phyloP scores from a whole-genome alignment of 495 filamentous ascomycete species.

The Xylaria intraflava region DNA sequence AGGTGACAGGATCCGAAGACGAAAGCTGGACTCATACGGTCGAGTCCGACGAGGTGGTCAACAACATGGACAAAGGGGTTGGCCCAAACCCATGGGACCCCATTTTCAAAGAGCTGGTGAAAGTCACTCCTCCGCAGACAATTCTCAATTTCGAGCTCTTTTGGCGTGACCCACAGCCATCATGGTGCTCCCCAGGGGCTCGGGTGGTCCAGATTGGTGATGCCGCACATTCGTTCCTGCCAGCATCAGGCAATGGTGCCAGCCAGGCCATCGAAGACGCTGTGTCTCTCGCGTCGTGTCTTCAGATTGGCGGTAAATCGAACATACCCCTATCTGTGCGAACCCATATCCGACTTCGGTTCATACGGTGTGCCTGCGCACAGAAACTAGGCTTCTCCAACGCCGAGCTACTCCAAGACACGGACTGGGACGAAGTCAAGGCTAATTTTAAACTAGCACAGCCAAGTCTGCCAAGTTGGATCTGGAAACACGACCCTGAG shows the following conservation, averaged over 20 bases:
- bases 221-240: conserved; percentile 63
- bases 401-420: conserved; percentile 49
- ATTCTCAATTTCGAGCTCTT: conserved; percentile 66
- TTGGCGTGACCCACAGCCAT: conserved; percentile 57
- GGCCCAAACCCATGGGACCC: conserved; percentile 44
- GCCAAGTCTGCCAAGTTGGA: conserved; percentile 47
- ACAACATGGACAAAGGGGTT: conserved; percentile 43
- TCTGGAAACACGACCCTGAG: conserved; percentile 53
- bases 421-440: conserved; percentile 51
- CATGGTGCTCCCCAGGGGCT: conserved; percentile 55
- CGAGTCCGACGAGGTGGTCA: conserved; percentile 47
- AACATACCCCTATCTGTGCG: conserved; percentile 38
- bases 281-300: conserved; percentile 54
- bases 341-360: conserved; percentile 46
- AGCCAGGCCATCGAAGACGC: conserved; percentile 69
- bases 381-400: conserved; percentile 53
- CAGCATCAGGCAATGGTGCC: conserved; percentile 59
- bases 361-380: conserved; percentile 49
- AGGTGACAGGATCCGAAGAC: conserved; percentile 43
- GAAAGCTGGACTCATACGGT: conserved; percentile 50
- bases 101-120: conserved; percentile 49
- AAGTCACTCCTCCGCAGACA: conserved; percentile 47
- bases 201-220: conserved; percentile 59
- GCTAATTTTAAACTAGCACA: conserved; percentile 44
- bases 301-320: conserved; percentile 46